phyloP scores from a whole-genome alignment of 192 early-diverging fungal genomes.

The Coemansia sp. region DNA sequence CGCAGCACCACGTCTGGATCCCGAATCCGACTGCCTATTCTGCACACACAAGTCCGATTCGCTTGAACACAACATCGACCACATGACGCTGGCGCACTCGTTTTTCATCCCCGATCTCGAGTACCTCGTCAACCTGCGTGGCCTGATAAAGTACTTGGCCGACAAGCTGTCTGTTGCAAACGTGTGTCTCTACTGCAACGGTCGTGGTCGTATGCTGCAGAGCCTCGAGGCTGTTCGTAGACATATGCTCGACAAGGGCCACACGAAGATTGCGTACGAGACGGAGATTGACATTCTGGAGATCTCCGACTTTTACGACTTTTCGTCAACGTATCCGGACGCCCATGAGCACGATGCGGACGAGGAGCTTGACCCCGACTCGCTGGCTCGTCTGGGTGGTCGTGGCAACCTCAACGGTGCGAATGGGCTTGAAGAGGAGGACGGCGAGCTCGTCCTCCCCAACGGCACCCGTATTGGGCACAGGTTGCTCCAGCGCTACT shows the following conservation, averaged over 20 bases:
- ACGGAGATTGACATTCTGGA: conserved; percentile 88
- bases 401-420: conserved; percentile 18
- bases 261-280: conserved; percentile 96
- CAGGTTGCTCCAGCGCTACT: conserved; percentile 77
- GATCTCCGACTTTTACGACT: conserved; percentile 95
- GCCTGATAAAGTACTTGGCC: conserved; percentile 87
- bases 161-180: conserved; percentile 96
- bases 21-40: conserved; percentile 86
- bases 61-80: conserved; percentile 78
- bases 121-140: conserved; percentile 83
- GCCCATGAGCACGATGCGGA: conserved; percentile 52
- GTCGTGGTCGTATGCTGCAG: conserved; percentile 78
- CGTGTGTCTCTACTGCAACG: conserved; percentile 94
- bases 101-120: conserved; percentile 98
- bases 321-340: conserved; percentile 82
- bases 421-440: conserved; percentile 68
- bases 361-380: conserved; percentile 32
- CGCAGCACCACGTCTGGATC: conserved; percentile 63
- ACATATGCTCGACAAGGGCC: conserved; percentile 96
- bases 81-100: conserved; percentile 89
- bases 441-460: conserved; percentile 85
- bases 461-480: conserved; percentile 81
- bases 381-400: conserved; percentile 32
- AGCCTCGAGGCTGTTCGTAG: conserved; percentile 89
- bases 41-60: conserved; percentile 68